Percentiles rank a stretch among this genome's conserved stretches.
phyloP scores from a whole-genome alignment of 805 yeast species.

The Yarrowia sp. region DNA sequence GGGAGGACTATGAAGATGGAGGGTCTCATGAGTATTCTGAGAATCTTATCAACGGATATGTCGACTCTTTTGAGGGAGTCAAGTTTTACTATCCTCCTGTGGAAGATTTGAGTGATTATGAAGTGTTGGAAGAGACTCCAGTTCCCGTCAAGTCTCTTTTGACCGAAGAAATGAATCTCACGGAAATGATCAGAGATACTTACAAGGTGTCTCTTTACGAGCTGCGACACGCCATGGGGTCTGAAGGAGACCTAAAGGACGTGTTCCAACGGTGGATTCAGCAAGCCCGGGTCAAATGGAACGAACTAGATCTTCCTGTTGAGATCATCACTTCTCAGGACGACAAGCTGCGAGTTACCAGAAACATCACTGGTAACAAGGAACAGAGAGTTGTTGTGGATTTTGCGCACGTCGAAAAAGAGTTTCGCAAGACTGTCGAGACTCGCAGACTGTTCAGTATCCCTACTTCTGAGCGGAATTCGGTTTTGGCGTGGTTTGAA shows the following conservation, averaged over 20 bases:
- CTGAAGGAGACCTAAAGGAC: neutral
- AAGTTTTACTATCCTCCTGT: neutral
- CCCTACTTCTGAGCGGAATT: neutral
- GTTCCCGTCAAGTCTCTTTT: neutral
- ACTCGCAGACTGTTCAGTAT: neutral
- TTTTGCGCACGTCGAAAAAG: neutral
- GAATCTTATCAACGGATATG: neutral
- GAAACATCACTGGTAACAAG: too few species aligned
- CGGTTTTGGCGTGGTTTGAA: neutral
- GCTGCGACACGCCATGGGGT: neutral
- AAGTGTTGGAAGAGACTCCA: neutral
- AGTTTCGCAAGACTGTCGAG: neutral
- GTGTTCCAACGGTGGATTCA: neutral
- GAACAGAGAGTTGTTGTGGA: too few species aligned
- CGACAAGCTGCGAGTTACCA: neutral
- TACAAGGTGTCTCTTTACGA: neutral
- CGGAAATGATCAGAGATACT: neutral
- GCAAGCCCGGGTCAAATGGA: neutral
- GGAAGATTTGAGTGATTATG: neutral
- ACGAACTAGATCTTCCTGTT: neutral
- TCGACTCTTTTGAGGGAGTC: neutral
- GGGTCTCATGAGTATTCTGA: neutral
- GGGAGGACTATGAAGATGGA: neutral
- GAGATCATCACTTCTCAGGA: neutral
- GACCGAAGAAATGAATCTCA: neutral